These are phyloP conservation scores for Thinopyrum elongatum DNA, from an alignment of 176 grass and related monocot genomes.

Conservation along the genomic window DNA sequence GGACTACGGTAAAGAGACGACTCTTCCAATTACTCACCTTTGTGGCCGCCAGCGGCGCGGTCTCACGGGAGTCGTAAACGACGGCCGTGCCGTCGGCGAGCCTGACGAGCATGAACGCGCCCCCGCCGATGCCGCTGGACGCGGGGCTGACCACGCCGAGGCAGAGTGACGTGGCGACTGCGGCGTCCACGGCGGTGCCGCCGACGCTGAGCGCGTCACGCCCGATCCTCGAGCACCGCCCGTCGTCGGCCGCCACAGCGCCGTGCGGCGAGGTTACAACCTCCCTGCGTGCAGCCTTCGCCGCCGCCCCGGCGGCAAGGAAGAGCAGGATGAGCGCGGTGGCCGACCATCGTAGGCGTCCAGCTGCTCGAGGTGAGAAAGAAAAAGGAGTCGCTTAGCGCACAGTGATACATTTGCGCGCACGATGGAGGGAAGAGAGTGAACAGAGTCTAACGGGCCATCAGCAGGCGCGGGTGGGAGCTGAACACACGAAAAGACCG, in stretches of 20 bases:
- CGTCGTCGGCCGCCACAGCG: constrained; percentile 80
- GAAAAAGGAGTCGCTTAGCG: neutral
- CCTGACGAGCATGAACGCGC: constrained; percentile 88
- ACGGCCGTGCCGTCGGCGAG: constrained; percentile 41
- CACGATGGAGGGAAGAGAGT: neutral
- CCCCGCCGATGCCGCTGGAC: constrained; percentile 85
- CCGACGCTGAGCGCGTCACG: constrained; percentile 62
- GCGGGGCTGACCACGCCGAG: constrained; percentile 91
- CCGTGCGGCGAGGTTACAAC: constrained; percentile 47
- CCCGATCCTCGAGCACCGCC: constrained; percentile 66
- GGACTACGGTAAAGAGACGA: neutral
- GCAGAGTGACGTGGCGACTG: constrained; percentile 58
- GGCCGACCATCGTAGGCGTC: constrained; percentile 1
- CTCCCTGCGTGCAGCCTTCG: constrained; percentile 31
- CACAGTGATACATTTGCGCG: neutral
- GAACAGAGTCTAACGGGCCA: constrained; percentile 12
- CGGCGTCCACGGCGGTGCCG: constrained; percentile 70
- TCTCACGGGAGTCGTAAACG: constrained; percentile 77
- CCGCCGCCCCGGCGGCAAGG: neutral
- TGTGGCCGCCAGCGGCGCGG: constrained; percentile 67
- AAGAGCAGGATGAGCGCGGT: neutral
- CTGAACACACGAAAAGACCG: neutral
- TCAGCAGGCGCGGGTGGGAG: neutral
- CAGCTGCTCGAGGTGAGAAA: constrained; percentile 10
- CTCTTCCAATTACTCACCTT: constrained; percentile 26